These are phyloP conservation scores for Nephelium lappaceum DNA, from an alignment of 345 rosid genomes.

Conservation along the genomic window DNA sequence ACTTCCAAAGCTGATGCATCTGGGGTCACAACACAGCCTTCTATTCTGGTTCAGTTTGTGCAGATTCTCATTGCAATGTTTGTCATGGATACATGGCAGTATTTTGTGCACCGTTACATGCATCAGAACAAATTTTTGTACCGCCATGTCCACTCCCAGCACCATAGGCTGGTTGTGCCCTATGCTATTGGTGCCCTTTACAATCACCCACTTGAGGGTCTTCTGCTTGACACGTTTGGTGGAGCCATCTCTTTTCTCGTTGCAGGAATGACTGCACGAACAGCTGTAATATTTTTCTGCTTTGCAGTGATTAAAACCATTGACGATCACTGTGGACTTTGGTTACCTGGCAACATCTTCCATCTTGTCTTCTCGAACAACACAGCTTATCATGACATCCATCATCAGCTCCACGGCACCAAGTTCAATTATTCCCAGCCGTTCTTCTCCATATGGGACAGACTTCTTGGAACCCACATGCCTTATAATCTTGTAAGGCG, in stretches of 20 bases:
- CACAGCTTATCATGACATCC: constrained; percentile 73
- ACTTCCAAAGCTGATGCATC: constrained; percentile 50
- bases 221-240: constrained; percentile 69
- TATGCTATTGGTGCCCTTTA: constrained; percentile 76
- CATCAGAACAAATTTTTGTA: constrained; percentile 73
- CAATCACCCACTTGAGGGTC: constrained; percentile 71
- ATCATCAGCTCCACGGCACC: constrained; percentile 69
- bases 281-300: constrained; percentile 68
- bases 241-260: constrained; percentile 69
- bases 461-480: constrained; percentile 67
- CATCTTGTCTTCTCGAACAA: constrained; percentile 61
- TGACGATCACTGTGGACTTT: constrained; percentile 75
- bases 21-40: constrained; percentile 49
- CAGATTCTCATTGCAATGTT: constrained; percentile 63
- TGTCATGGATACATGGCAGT: constrained; percentile 74
- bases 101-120: constrained; percentile 71
- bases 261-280: constrained; percentile 78
- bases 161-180: constrained; percentile 68
- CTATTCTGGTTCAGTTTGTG: constrained; percentile 45
- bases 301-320: constrained; percentile 63
- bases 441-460: constrained; percentile 78
- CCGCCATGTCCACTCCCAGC: constrained; percentile 71
- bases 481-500: constrained; percentile 57
- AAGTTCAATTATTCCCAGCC: constrained; percentile 83
- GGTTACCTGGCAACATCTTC: constrained; percentile 72